Conservation (phyloP, 2,329 filamentous ascomycete species). For the Venturia pyrina region DNA sequence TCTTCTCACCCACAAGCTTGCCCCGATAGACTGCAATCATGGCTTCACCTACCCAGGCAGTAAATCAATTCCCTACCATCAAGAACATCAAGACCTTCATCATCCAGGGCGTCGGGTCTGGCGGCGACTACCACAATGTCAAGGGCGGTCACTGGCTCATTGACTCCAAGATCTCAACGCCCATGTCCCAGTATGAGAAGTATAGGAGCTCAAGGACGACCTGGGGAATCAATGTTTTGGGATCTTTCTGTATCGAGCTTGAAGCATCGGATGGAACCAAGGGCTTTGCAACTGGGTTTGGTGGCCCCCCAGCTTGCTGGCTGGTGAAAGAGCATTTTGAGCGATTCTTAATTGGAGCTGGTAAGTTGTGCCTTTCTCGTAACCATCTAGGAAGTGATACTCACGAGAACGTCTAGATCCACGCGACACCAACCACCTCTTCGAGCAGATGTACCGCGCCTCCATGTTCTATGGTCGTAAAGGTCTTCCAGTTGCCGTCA, state of each 20-base stretch:
- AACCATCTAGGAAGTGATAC: not conserved
- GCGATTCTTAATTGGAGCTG: constrained; percentile 75
- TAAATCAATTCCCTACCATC: constrained; percentile 58
- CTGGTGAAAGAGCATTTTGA: constrained; percentile 88
- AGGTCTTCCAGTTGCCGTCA: constrained; percentile 79
- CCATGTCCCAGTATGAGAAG: constrained; percentile 80
- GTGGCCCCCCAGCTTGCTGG: constrained; percentile 89
- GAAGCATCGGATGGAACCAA: constrained; percentile 85
- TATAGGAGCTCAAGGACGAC: constrained; percentile 81
- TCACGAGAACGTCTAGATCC: constrained; percentile 47
- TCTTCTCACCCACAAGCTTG: too few relatives aligned
- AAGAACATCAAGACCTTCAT: constrained; percentile 65
- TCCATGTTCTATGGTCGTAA: constrained; percentile 97
- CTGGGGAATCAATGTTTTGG: constrained; percentile 93
- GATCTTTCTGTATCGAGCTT: constrained; percentile 84
- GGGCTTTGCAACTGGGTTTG: constrained; percentile 88
- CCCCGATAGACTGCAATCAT: not conserved
- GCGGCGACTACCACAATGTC: constrained; percentile 90
- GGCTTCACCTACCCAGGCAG: not conserved
- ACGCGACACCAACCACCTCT: constrained; percentile 81
- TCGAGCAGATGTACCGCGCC: constrained; percentile 92
- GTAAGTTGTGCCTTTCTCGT: constrained; percentile 25
- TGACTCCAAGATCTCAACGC: constrained; percentile 84
- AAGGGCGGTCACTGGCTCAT: constrained; percentile 67
- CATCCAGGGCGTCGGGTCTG: constrained; percentile 53